Conservation (phyloP, 495 filamentous ascomycete genomes). For the Margaritispora aquatica region DNA sequence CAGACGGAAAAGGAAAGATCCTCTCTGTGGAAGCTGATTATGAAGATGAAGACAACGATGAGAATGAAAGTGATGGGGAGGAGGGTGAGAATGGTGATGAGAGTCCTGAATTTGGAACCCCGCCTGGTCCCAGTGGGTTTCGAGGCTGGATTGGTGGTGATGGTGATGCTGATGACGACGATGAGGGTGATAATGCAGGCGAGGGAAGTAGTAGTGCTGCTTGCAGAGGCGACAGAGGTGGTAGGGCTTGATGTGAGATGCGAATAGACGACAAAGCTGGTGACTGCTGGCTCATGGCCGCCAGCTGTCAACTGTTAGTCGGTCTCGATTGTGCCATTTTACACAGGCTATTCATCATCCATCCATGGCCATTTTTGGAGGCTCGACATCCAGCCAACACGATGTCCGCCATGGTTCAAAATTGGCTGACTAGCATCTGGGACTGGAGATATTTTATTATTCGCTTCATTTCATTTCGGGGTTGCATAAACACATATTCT, state of each 20-base stretch:
- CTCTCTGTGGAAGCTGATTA: slow-evolving; percentile 17
- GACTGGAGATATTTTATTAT: not conserved
- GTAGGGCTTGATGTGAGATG: not conserved
- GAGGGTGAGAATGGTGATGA: not conserved
- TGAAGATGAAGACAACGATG: slow-evolving; percentile 1
- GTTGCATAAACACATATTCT: not conserved
- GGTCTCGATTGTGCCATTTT: no score
- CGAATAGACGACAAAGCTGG: no score
- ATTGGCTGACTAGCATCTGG: no score
- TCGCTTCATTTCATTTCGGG: not conserved
- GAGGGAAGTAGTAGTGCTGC: no score
- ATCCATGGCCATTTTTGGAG: no score
- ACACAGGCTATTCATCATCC: no score
- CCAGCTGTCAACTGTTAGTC: no score
- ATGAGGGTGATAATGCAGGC: not conserved
- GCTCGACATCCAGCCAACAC: no score
- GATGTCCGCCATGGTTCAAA: no score
- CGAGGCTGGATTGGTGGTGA: not conserved
- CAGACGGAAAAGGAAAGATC: slow-evolving; percentile 13
- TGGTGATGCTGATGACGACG: not conserved
- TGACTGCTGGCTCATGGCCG: no score
- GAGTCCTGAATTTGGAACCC: not conserved
- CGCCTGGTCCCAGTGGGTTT: not conserved
- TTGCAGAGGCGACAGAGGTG: not conserved
- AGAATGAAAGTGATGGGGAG: not conserved